phyloP scores from a whole-genome alignment of 2,329 filamentous ascomycete genomes.

The Neophaeococcomyces aloes region DNA sequence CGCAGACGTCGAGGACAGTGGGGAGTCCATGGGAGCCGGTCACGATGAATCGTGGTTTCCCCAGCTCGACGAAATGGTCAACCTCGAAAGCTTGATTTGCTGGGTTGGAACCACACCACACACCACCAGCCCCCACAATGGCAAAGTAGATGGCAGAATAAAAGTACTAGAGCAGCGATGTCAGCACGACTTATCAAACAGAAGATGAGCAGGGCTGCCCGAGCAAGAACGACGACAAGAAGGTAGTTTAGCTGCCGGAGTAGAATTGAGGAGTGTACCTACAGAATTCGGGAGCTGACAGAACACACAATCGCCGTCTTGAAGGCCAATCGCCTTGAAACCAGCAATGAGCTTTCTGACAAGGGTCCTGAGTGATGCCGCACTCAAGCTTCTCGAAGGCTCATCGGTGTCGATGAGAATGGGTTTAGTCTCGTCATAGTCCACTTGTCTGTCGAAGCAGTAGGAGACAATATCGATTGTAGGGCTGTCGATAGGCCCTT shows the following conservation, averaged over 20 bases:
- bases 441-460: conserved; percentile 28
- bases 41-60: conserved; percentile 38
- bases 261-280: conserved; percentile 33
- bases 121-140: conserved; percentile 39
- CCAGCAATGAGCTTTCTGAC: conserved; percentile 43
- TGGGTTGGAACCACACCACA: conserved; percentile 42
- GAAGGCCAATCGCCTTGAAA: conserved; percentile 38
- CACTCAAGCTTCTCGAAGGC: conserved; percentile 1
- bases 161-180: conserved; percentile 21
- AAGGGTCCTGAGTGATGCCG: conserved; percentile 22
- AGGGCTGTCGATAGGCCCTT: conserved; percentile 2
- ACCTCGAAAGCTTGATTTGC: conserved; percentile 31
- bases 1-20: conserved; percentile 32
- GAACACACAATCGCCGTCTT: conserved; percentile 41
- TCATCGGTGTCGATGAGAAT: conserved; percentile 9
- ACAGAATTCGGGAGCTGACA: conserved; percentile 3
- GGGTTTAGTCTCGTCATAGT: conserved; percentile 29
- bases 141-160: conserved; percentile 31
- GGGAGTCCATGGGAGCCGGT: conserved; percentile 36
- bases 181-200: background rate
- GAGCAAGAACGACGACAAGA: background rate
- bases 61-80: conserved; percentile 38
- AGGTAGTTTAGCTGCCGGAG: conserved; percentile 34
- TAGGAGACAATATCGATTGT: conserved; percentile 32
- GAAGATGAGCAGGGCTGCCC: background rate